phyloP scores from a whole-genome alignment of 208 protist genomes.

The Leishmania amazonensis region DNA sequence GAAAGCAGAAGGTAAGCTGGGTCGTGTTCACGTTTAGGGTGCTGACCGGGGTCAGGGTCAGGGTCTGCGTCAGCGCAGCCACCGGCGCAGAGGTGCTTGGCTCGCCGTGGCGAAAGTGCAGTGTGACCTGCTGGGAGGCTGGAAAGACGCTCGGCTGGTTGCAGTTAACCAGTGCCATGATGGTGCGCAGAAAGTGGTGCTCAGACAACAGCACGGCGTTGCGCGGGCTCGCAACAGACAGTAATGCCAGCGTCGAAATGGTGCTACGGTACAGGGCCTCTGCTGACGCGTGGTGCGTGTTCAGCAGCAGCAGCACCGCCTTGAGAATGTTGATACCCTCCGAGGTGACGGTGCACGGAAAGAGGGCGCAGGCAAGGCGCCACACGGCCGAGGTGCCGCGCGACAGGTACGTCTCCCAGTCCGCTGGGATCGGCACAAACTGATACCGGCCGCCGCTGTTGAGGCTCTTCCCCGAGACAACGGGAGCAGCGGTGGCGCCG shows the following conservation, averaged over 20 bases:
- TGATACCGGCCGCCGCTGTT: slow-evolving; percentile 20
- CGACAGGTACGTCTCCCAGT: slow-evolving; percentile 72
- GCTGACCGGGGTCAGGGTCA: slow-evolving; percentile 25
- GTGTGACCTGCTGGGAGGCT: slow-evolving; percentile 38
- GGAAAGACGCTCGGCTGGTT: slow-evolving; percentile 69
- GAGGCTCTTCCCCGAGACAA: background rate
- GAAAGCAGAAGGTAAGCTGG: slow-evolving; percentile 67
- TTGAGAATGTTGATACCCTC: slow-evolving; percentile 47
- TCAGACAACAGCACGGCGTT: slow-evolving; percentile 59
- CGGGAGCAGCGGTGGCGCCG: background rate
- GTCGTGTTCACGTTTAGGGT: slow-evolving; percentile 65
- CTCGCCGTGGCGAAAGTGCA: slow-evolving; percentile 7
- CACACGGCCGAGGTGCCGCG: slow-evolving; percentile 53
- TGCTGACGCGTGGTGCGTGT: slow-evolving; percentile 43
- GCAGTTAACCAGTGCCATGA: slow-evolving; percentile 65
- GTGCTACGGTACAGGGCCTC: slow-evolving; percentile 73
- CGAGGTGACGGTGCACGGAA: slow-evolving; percentile 46
- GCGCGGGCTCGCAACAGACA: slow-evolving; percentile 70
- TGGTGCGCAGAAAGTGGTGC: slow-evolving; percentile 45
- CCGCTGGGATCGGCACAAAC: slow-evolving; percentile 58
- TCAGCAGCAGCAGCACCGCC: slow-evolving; percentile 53
- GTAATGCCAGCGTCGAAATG: slow-evolving; percentile 63
- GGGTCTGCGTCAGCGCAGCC: slow-evolving; percentile 2
- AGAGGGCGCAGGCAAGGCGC: slow-evolving; percentile 64
- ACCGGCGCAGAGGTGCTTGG: background rate